A percentile compares a stretch with the other conserved stretches of the same genome.
These are phyloP conservation scores for Asterella californica DNA, from an alignment of 225 moss, liverwort and hornwort genomes.

Conservation along the genomic window DNA sequence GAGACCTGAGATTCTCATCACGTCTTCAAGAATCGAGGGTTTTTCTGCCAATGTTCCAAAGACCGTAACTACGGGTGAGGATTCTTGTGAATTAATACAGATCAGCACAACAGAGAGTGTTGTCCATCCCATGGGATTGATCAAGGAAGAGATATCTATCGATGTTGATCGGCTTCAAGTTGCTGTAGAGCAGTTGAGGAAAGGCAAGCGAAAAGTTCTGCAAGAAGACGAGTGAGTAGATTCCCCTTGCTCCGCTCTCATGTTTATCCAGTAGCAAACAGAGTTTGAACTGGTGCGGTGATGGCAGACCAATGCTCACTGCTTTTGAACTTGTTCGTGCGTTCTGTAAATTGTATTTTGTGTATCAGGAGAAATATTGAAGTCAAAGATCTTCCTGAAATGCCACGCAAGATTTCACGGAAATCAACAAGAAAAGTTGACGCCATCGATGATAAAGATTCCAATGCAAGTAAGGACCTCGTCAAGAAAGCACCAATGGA, in stretches of 20 bases:
- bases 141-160: slow-evolving; percentile 19
- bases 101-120: neutral
- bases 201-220: slow-evolving; percentile 37
- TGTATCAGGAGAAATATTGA: slow-evolving; percentile 56
- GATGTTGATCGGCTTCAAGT: slow-evolving; percentile 30
- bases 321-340: neutral
- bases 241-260: neutral
- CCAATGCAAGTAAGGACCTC: neutral
- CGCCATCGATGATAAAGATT: neutral
- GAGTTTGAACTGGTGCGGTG: neutral
- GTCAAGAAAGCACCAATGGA: neutral
- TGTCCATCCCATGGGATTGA: neutral
- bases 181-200: slow-evolving; percentile 37
- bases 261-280: neutral
- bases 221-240: slow-evolving; percentile 42
- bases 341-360: neutral
- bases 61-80: neutral
- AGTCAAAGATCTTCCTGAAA: slow-evolving; percentile 75
- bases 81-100: neutral
- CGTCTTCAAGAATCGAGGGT: neutral
- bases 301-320: neutral
- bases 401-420: slow-evolving; percentile 71
- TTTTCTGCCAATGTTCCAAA: neutral
- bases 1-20: neutral
- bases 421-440: slow-evolving; percentile 13